Evolutionary conservation across 1,284 basidiomycete species (phyloP).

Genomic region (Ceratobasidium sp.): DNA sequence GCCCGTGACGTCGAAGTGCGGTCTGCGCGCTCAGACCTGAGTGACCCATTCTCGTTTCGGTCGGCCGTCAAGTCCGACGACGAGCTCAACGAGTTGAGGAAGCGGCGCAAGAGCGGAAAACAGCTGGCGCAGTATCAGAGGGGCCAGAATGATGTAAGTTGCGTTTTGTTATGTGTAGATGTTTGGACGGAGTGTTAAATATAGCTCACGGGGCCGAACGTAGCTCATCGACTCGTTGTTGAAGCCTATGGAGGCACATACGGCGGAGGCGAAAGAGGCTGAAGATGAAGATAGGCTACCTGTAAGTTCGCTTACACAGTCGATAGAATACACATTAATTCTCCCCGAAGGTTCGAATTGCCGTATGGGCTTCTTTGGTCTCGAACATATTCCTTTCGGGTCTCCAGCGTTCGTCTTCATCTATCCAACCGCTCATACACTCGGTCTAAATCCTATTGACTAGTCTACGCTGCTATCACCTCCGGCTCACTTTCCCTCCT

Average conservation of each 20-base stretch:
- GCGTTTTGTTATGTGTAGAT: not conserved
- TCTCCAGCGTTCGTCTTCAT: constrained; percentile 69
- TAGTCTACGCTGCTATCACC: constrained; percentile 83
- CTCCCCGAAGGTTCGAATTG: constrained; percentile 82
- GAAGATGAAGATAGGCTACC: constrained; percentile 74
- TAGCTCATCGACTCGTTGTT: constrained; percentile 87
- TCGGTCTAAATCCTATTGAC: constrained; percentile 52
- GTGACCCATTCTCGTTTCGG: constrained; percentile 52
- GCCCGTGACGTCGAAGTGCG: constrained; percentile 26
- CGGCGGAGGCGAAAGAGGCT: constrained; percentile 75
- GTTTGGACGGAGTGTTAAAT: not conserved
- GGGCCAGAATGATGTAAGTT: constrained; percentile 82
- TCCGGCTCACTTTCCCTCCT: constrained; percentile 89
- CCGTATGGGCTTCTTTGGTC: constrained; percentile 84
- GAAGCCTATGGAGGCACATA: constrained; percentile 91
- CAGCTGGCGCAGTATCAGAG: constrained; percentile 79
- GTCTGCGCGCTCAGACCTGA: constrained; percentile 1
- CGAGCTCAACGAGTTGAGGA: constrained; percentile 70
- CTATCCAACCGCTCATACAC: not conserved
- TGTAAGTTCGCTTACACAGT: constrained; percentile 61
- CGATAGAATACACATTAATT: constrained; percentile 50
- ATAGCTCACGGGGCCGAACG: too few species aligned
- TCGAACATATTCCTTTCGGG: constrained; percentile 80
- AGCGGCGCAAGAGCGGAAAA: constrained; percentile 69
- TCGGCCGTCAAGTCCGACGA: constrained; percentile 64